Percentiles rank a stretch among this genome's conserved stretches.
These are phyloP conservation scores for Ampelocalamus luodianensis DNA, from an alignment of 176 grass and related monocot species.

Conservation along the genomic window DNA sequence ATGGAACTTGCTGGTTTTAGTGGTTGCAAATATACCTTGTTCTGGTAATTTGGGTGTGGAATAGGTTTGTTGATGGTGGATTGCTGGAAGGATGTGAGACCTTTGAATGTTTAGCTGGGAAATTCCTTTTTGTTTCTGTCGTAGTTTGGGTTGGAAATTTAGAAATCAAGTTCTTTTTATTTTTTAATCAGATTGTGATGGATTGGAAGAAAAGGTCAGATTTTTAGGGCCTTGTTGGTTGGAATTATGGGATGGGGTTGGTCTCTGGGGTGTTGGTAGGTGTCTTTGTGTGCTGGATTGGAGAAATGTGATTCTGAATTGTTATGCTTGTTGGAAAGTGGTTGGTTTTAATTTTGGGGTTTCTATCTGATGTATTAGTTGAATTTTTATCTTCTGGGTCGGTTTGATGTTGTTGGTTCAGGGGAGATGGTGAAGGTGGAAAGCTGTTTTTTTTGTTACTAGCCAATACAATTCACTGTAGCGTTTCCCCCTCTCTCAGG, in stretches of 20 bases:
- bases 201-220: not conserved
- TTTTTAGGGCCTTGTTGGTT: not conserved
- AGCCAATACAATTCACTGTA: not conserved
- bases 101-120: not conserved
- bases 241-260: not conserved
- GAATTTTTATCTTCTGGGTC: not conserved
- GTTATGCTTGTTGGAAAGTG: constrained; percentile 25
- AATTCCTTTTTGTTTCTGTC: not conserved
- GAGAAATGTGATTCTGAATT: not conserved
- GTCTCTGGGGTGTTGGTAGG: not conserved
- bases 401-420: not conserved
- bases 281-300: constrained; percentile 23
- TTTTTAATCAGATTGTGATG: not conserved
- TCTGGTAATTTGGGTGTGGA: not conserved
- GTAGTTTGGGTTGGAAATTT: not conserved
- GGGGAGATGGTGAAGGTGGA: not conserved
- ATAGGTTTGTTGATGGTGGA: not conserved
- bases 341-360: not conserved
- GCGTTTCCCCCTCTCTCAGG: not conserved
- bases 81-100: not conserved
- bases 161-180: not conserved
- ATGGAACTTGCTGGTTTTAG: not conserved
- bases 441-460: not conserved
- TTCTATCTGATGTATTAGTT: not conserved
- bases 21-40: not conserved